Percentiles rank a stretch among this genome's conserved stretches.
phyloP scores from a whole-genome alignment of 2,329 filamentous ascomycete genomes.

The Pseudopyricularia cyperi region DNA sequence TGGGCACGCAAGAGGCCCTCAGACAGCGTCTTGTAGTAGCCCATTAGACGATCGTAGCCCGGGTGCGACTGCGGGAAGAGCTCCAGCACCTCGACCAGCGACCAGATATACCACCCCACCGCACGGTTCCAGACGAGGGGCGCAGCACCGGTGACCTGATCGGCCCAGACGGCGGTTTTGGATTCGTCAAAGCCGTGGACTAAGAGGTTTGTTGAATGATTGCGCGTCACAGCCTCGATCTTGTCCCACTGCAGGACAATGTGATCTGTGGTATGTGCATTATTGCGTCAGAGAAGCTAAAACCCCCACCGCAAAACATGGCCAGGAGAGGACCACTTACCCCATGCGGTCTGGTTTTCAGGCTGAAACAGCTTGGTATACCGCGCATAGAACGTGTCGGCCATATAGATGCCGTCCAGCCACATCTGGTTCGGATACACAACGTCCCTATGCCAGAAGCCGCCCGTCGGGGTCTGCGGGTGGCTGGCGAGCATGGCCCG shows the following conservation, averaged over 20 bases:
- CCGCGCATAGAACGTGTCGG: conserved; percentile 27
- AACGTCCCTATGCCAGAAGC: conserved; percentile 39
- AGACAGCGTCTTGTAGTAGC: conserved; percentile 4
- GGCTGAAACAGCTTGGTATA: conserved; percentile 24
- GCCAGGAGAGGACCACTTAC: background rate
- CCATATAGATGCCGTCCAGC: conserved; percentile 43
- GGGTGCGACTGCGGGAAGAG: conserved; percentile 10
- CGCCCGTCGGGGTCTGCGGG: conserved; percentile 34
- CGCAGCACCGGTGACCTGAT: conserved; percentile 32
- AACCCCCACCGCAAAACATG: background rate
- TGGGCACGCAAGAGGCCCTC: conserved; percentile 8
- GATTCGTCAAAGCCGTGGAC: conserved; percentile 42
- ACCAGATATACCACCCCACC: conserved; percentile 36
- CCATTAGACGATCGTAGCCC: conserved; percentile 4
- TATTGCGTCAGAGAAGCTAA: background rate
- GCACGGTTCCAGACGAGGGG: conserved; percentile 39
- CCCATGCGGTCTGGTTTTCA: conserved; percentile 25
- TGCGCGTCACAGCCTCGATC: conserved; percentile 6
- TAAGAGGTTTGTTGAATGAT: conserved; percentile 16
- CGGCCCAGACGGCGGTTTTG: conserved; percentile 36
- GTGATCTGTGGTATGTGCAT: conserved; percentile 6
- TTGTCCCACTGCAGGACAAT: conserved; percentile 13
- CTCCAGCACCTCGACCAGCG: conserved; percentile 12
- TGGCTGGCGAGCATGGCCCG: conserved; percentile 31
- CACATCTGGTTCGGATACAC: conserved; percentile 41